These are phyloP conservation scores for Penicillium simplicissimum DNA, from an alignment of 495 filamentous ascomycete genomes.

Conservation along the genomic window DNA sequence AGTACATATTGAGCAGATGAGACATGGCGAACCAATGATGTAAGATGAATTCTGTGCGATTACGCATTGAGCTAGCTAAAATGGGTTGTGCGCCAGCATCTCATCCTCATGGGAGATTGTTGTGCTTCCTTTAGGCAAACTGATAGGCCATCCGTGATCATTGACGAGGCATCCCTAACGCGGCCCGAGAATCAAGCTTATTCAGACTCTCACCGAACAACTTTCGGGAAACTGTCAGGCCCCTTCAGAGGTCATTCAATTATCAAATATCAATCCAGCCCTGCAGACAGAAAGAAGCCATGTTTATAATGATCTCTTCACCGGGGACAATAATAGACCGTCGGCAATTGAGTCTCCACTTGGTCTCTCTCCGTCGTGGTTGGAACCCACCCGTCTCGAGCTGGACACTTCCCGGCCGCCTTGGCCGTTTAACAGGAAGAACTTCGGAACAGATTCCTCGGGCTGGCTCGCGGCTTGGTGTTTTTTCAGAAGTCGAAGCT, in stretches of 20 bases:
- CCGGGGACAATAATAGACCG: slow-evolving; percentile 15
- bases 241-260: background rate
- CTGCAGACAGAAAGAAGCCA: background rate
- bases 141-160: background rate
- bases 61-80: too few relatives aligned
- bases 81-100: background rate
- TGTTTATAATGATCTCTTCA: slow-evolving; percentile 8
- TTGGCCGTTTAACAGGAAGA: background rate
- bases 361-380: slow-evolving; percentile 7
- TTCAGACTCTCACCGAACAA: background rate
- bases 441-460: background rate
- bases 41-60: too few relatives aligned
- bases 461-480: background rate
- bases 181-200: slow-evolving; percentile 12
- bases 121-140: background rate
- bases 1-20: background rate
- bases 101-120: background rate
- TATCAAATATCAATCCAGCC: background rate
- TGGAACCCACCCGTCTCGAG: background rate
- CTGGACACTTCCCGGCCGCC: background rate
- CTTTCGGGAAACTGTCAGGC: background rate
- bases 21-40: slow-evolving; percentile 1
- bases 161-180: slow-evolving; percentile 3
- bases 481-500: slow-evolving; percentile 1
- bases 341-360: slow-evolving; percentile 16